Base-by-base conservation (phyloP, 352 stramenopile species). In the Phytophthora capsici region DNA sequence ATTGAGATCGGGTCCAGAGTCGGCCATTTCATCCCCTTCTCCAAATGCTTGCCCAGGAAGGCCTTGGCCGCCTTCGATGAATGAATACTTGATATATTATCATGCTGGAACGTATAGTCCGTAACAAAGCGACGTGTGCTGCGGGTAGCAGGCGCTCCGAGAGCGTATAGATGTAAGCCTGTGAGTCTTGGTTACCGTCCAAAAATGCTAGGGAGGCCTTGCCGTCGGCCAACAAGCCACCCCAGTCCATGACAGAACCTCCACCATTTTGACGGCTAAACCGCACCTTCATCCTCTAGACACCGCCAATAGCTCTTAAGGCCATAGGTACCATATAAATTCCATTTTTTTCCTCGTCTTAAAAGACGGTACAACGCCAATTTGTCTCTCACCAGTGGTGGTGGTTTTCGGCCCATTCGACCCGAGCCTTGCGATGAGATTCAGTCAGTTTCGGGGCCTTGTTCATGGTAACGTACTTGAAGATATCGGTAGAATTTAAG, bases 401-500 rank as follows among this genome's bases (percentile, higher is more conserved):
- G 19, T 44, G 26, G 2, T 0, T 26, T 32, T 52, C 52, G 1
- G 38, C 40, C 40, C 40, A 60, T 16, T 60, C 14, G n/a, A 60
- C 30, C 3, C 26, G 40, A 0, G 9, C 19, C 17, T 25, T 12
- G n/a, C n/a, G 10, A n/a, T n/a, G n/a, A n/a, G n/a, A n/a, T n/a
- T n/a, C n/a, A 19, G 23, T 49, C 3, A 50, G 51, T 37, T 49
- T 58, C 2, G 51, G 25, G 1, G 52, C 52, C 40, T 60, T 60
- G 52, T 60, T 51, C 52, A 52, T 60, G 3, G 32, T 50, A 0
- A 60, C 40, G 17, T 60, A 60, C 52, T 60, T 60, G 40, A 52
- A 51, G 2, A 59, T 6, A 20, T 28, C 25, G 0, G 25, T 28
- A 28, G 25, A 28, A 28, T 3, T 28, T 28, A 28, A 4, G 2